A percentile compares a stretch with the other conserved stretches of the same genome.
Conservation (phyloP, 169 alveolate genomes). For the Eimeria necatrix region DNA sequence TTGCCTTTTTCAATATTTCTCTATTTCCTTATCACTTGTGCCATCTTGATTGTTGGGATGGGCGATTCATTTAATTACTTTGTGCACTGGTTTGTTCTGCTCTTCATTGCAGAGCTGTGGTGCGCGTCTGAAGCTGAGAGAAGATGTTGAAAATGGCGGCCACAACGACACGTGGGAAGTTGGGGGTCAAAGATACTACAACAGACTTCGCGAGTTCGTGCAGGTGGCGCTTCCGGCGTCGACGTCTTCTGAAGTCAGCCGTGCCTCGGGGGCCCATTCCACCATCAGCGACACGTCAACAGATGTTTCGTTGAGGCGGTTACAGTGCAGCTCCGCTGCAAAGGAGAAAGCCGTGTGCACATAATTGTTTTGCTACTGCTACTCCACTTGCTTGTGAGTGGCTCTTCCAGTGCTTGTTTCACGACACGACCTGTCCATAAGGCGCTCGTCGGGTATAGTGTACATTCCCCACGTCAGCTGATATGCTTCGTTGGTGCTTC, state of each 20-base stretch:
- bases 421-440: no score
- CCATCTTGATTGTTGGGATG: no score
- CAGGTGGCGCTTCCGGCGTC: constrained; percentile 51
- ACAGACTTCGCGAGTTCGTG: constrained; percentile 68
- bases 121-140: constrained; percentile 74
- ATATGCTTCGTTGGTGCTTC: no score
- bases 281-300: constrained; percentile 53
- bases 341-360: constrained; percentile 21
- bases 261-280: constrained; percentile 46
- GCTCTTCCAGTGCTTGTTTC: no score
- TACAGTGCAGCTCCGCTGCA: constrained; percentile 27
- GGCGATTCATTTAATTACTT: no score
- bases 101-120: constrained; percentile 60
- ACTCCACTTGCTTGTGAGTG: not conserved
- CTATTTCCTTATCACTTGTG: not conserved
- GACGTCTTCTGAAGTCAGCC: constrained; percentile 18
- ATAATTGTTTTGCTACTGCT: constrained; percentile 6
- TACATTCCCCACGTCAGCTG: no score
- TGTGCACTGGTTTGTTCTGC: not conserved
- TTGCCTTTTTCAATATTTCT: not conserved
- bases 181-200: constrained; percentile 75
- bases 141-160: constrained; percentile 73
- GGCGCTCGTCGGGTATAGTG: no score
- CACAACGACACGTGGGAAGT: constrained; percentile 81
- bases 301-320: constrained; percentile 48